Evolutionary conservation across 2,329 filamentous ascomycete genomes (phyloP).

Genomic region (Trichoderma pleuroti): DNA sequence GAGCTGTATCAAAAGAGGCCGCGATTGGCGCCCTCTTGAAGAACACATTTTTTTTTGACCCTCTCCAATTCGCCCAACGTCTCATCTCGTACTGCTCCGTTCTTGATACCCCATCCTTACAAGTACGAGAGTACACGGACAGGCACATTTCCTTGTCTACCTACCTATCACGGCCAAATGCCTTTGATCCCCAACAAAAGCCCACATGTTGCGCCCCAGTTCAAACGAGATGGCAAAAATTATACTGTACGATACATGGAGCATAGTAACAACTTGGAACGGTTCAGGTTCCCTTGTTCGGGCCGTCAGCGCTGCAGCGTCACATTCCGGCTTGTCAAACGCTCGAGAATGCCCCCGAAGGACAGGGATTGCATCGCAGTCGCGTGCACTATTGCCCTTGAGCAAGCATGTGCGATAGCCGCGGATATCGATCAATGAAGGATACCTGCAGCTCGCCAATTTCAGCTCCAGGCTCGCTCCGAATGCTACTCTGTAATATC

Average conservation of each 20-base stretch:
- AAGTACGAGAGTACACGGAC: neutral
- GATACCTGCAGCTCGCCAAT: neutral
- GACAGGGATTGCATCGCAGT: neutral
- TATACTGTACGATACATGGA: neutral
- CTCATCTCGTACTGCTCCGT: neutral
- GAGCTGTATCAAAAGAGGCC: neutral
- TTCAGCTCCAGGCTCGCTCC: neutral
- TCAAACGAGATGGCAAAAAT: neutral
- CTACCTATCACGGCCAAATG: neutral
- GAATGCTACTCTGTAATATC: neutral
- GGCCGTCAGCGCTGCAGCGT: neutral
- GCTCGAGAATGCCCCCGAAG: neutral
- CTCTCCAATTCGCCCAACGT: neutral
- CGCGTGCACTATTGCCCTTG: neutral
- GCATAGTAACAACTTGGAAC: neutral
- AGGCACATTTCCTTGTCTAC: neutral
- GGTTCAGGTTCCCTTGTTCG: neutral
- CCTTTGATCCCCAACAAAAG: neutral
- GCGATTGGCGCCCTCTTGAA: slow-evolving; percentile 1
- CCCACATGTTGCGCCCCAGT: neutral
- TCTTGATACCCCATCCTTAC: neutral
- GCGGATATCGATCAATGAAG: neutral
- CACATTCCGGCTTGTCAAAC: slow-evolving; percentile 1
- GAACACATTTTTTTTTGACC: neutral
- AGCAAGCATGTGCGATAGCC: neutral